Percentiles rank a stretch among this genome's conserved stretches.
These are phyloP conservation scores for Paraphaeosphaeria minitans DNA, from an alignment of 2,329 filamentous ascomycete species.

Conservation along the genomic window DNA sequence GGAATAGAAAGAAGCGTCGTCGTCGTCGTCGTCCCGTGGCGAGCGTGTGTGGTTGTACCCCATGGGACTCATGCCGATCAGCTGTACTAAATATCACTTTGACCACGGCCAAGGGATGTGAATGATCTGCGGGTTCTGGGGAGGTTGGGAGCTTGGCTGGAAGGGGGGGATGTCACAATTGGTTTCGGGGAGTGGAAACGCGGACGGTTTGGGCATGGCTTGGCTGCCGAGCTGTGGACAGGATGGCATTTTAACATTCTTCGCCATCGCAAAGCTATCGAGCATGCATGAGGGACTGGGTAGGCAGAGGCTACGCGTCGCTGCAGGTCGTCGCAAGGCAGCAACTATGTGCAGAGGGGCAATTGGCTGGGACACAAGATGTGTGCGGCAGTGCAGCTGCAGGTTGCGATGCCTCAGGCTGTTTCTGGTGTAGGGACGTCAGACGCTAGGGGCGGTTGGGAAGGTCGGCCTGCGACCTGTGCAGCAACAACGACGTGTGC, in stretches of 20 bases:
- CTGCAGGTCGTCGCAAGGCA: conserved; percentile 7
- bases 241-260: not conserved
- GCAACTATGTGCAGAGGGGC: not conserved
- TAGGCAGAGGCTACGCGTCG: conserved; percentile 5
- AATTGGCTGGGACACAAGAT: not conserved
- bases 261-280: not conserved
- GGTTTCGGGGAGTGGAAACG: conserved; percentile 18
- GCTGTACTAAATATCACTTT: not conserved
- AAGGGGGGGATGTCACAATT: conserved; percentile 15
- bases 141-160: conserved; percentile 3
- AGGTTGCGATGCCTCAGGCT: conserved; percentile 5
- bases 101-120: not conserved
- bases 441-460: conserved; percentile 3
- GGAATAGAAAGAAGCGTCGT: conserved; percentile 10
- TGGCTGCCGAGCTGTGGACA: conserved; percentile 5
- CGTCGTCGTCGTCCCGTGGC: conserved; percentile 1
- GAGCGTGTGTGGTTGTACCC: not conserved
- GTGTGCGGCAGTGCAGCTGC: not conserved
- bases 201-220: conserved; percentile 15
- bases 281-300: not conserved
- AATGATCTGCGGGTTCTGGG: conserved; percentile 13
- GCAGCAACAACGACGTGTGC: not conserved
- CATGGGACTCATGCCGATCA: conserved; percentile 7
- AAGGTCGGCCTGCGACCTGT: conserved; percentile 5
- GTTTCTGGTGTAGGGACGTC: not conserved